A percentile compares a stretch with the other conserved stretches of the same genome.
phyloP scores from a whole-genome alignment of 129 eudicot species.

The Chrysanthemum makinoi region DNA sequence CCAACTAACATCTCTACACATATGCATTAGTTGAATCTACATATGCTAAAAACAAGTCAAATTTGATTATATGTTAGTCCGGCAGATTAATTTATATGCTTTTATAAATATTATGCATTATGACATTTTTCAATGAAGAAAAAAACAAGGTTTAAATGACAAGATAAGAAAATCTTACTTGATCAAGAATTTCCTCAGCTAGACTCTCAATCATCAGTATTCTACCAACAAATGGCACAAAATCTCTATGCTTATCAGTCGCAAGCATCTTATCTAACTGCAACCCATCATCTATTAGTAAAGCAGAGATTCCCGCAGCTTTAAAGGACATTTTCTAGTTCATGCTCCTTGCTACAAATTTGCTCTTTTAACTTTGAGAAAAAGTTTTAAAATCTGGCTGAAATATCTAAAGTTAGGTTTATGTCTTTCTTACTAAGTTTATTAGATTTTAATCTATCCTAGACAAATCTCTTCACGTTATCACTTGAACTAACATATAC shows the following conservation, averaged over 20 bases:
- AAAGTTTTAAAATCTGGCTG: not conserved
- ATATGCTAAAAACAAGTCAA: too few species aligned
- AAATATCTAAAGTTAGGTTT: not conserved
- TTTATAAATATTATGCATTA: not conserved
- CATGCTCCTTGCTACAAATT: not conserved
- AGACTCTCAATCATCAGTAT: conserved; percentile 81
- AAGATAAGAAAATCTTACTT: conserved; percentile 37
- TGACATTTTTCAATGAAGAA: not conserved
- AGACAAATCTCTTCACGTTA: too few species aligned
- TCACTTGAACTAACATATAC: too few species aligned
- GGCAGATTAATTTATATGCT: too few species aligned
- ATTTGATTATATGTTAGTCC: too few species aligned
- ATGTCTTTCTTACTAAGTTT: not conserved
- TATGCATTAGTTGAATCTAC: too few species aligned
- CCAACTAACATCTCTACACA: too few species aligned
- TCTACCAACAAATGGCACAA: conserved; percentile 76
- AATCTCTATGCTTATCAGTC: conserved; percentile 52
- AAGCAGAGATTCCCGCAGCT: conserved; percentile 72
- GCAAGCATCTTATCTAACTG: conserved; percentile 58
- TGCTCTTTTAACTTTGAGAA: not conserved
- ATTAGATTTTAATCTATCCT: not conserved
- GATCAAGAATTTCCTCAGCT: conserved; percentile 77
- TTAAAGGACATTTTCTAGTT: conserved; percentile 46
- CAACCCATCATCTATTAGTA: conserved; percentile 90
- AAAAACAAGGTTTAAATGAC: not conserved